Evolutionary conservation across 768 basidiomycete species (phyloP), one percentile per base, ranked within the genome.

Genomic region (Lactifluus piperatus): DNA sequence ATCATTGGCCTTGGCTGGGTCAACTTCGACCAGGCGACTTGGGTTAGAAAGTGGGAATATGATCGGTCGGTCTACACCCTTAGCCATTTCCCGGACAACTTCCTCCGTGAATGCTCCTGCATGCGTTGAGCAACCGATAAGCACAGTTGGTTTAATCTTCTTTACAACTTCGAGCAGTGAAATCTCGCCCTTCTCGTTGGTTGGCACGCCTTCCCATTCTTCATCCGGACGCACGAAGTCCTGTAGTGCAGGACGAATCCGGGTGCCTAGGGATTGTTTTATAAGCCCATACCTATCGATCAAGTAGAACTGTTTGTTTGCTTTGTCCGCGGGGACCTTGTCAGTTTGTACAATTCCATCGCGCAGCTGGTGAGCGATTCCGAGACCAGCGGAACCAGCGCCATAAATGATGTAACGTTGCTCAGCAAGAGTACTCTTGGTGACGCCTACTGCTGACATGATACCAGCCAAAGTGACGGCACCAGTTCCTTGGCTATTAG

Each of bases 11-110:
- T 89, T 80, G 58, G 77, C 75, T 6, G 88, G 89, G 54, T 82
- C 75, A 1, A 85, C 86, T 69, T 95, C 92, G 46, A 84, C 84
- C 55, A 92, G 75, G 45, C 73, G 70, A 60, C 85, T 90, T 3
- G 91, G 92, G 71, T 94, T 94, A 41, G 83, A 86, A 46, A 94
- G 76, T 16, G 91, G 89, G 66, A 93, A 78, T 62, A 94, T 89
- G 66, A 93, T 86, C 0, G 91, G 91, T 59, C 86, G 74, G 24
- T 87, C 85, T 43, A 79, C 79, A 51, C 80, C 75, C 62, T 79
- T 81, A 29, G 80, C 77, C 89, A 94, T 86, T 27, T 79, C 77
- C 67, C 76, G 75, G 34, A 90, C 73, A 41, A 91, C 75, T 57
- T 86, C 83, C 72, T 89, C 80, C 4, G 79, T 85, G 72, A 95